phyloP scores from a whole-genome alignment of 176 grass and related monocot species.

The Avena sativa region DNA sequence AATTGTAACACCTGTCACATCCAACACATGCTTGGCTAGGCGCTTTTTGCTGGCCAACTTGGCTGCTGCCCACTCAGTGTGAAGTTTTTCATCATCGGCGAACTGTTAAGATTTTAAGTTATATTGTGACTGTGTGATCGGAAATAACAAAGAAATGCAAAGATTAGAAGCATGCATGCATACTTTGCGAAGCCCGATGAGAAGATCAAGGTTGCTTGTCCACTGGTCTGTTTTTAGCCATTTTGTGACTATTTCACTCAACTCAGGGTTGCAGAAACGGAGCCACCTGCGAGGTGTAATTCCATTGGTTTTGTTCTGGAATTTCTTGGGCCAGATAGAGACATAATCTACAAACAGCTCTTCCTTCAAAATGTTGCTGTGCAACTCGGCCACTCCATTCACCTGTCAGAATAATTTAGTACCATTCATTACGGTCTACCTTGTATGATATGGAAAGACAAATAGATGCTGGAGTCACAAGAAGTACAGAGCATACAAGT shows the following conservation, averaged over 20 bases:
- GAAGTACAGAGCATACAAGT: background rate
- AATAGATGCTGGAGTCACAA: constrained; percentile 33
- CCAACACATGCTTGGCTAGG: constrained; percentile 71
- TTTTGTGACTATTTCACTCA: constrained; percentile 74
- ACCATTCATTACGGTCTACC: constrained; percentile 28
- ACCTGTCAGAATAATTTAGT: constrained; percentile 64
- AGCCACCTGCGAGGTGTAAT: constrained; percentile 82
- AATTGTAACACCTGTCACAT: constrained; percentile 63
- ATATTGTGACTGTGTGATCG: constrained; percentile 37
- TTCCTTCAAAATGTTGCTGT: constrained; percentile 83
- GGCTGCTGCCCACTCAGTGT: constrained; percentile 71
- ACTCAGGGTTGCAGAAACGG: constrained; percentile 74
- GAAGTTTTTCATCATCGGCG: constrained; percentile 73
- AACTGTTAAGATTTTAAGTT: constrained; percentile 55
- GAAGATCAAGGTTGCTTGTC: constrained; percentile 74
- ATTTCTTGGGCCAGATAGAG: constrained; percentile 74
- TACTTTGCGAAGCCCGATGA: constrained; percentile 77
- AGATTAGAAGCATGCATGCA: constrained; percentile 44
- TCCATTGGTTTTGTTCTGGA: constrained; percentile 92
- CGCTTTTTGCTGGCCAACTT: constrained; percentile 77
- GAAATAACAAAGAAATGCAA: constrained; percentile 27
- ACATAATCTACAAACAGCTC: constrained; percentile 72
- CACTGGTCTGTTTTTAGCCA: constrained; percentile 79
- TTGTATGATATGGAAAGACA: constrained; percentile 36
- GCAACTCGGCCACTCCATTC: constrained; percentile 82